Evolutionary conservation across 148 eudicot species (phyloP).

Genomic region (Rhododendron ovatum): DNA sequence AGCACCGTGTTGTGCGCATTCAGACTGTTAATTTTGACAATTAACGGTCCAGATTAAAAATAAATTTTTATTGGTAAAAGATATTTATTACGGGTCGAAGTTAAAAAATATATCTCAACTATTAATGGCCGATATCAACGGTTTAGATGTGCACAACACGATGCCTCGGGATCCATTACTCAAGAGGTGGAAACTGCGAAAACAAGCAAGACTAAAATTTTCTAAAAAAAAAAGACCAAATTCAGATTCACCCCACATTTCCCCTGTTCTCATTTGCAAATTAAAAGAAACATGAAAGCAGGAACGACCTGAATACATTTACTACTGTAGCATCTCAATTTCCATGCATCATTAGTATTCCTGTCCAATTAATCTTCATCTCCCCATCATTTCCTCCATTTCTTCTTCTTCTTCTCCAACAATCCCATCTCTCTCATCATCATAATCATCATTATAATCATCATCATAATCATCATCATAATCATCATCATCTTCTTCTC

Average conservation of each 20-base stretch:
- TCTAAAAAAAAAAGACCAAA: neutral
- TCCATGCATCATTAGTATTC: neutral
- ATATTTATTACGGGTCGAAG: too few relatives aligned
- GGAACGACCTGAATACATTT: neutral
- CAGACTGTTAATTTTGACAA: too few relatives aligned
- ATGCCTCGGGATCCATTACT: neutral
- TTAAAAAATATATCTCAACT: too few relatives aligned
- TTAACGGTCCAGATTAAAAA: too few relatives aligned
- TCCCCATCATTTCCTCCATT: neutral
- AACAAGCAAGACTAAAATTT: too few relatives aligned
- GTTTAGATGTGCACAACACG: too few relatives aligned
- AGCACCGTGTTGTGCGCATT: too few relatives aligned
- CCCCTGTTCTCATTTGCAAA: neutral
- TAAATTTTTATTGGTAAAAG: too few relatives aligned
- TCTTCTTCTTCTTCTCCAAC: neutral
- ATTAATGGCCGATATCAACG: too few relatives aligned
- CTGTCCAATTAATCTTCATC: neutral
- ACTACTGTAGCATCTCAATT: neutral
- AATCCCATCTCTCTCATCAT: neutral
- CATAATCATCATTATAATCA: neutral
- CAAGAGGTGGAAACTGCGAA: neutral
- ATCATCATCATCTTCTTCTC: slow-evolving; percentile 18
- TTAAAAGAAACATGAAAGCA: neutral
- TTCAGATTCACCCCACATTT: neutral
- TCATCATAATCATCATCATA: neutral